Evolutionary conservation across 176 grass and related monocot genomes (phyloP).

Genomic region (Metroxylon sagu): DNA sequence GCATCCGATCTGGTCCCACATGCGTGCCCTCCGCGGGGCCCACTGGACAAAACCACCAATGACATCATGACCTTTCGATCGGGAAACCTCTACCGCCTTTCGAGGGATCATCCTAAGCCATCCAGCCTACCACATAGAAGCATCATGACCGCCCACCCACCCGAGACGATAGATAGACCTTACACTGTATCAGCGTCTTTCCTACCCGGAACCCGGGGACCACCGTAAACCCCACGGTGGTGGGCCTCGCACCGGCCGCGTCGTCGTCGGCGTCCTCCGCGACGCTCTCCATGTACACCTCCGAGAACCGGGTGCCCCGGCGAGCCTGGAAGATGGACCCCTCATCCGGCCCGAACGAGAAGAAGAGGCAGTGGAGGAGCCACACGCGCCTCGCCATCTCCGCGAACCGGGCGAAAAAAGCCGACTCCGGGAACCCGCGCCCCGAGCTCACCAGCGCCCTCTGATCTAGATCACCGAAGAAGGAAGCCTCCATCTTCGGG

Average conservation of each 20-base stretch:
- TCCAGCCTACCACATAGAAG: no score
- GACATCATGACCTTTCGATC: no score
- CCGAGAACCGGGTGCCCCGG: constrained; percentile 51
- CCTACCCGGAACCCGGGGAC: constrained; percentile 75
- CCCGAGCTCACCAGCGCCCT: constrained; percentile 77
- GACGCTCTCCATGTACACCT: constrained; percentile 90
- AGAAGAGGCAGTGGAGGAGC: constrained; percentile 93
- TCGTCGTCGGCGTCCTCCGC: constrained; percentile 27
- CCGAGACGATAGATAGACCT: constrained; percentile 45
- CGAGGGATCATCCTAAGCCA: no score
- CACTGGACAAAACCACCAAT: no score
- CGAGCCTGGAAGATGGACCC: constrained; percentile 51
- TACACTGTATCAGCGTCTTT: constrained; percentile 57
- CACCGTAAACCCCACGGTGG: constrained; percentile 66
- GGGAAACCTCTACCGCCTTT: no score
- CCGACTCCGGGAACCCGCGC: constrained; percentile 52
- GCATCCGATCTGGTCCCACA: no score
- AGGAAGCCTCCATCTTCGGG: constrained; percentile 83
- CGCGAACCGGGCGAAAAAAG: constrained; percentile 66
- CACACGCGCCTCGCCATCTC: constrained; percentile 86
- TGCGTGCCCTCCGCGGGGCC: no score
- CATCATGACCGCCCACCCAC: not conserved
- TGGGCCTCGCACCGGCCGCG: not conserved
- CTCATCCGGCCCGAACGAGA: constrained; percentile 44
- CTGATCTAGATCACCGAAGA: constrained; percentile 83